These are phyloP conservation scores for Chaetomiaceae sp. DNA, from an alignment of 2,329 filamentous ascomycete genomes.

Conservation along the genomic window DNA sequence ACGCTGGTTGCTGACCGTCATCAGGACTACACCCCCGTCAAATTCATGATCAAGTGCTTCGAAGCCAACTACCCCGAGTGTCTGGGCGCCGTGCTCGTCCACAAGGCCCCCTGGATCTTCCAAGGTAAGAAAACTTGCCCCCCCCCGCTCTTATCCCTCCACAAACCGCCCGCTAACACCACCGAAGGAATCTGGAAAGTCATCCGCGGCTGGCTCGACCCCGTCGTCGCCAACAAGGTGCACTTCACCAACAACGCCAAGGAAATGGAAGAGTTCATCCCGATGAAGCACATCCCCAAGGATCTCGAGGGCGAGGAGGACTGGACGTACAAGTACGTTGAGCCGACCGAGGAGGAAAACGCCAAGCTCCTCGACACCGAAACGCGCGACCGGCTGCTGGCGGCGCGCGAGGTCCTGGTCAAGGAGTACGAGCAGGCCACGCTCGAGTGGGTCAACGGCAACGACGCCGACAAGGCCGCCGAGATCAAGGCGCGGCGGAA, in stretches of 20 bases:
- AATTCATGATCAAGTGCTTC: constrained; percentile 99
- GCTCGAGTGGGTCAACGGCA: constrained; percentile 63
- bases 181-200: constrained; percentile 92
- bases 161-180: constrained; percentile 3
- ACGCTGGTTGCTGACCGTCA: constrained; percentile 18
- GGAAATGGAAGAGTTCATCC: constrained; percentile 75
- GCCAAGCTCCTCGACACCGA: constrained; percentile 61
- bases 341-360: constrained; percentile 74
- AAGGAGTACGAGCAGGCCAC: constrained; percentile 71
- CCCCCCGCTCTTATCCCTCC: background rate
- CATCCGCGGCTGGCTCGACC: constrained; percentile 93
- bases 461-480: constrained; percentile 42
- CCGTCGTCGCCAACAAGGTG: constrained; percentile 89
- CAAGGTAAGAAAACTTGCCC: constrained; percentile 52
- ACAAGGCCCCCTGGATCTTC: constrained; percentile 97
- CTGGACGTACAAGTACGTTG: constrained; percentile 77
- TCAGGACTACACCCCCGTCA: constrained; percentile 88
- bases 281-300: constrained; percentile 64
- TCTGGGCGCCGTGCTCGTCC: constrained; percentile 82
- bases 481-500: constrained; percentile 54
- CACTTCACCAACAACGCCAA: constrained; percentile 81
- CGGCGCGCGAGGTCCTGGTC: constrained; percentile 60
- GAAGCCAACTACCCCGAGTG: constrained; percentile 98
- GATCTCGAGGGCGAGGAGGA: constrained; percentile 84
- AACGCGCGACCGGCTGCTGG: constrained; percentile 59